phyloP scores from a whole-genome alignment of 164 flowering plant genomes.

The Vitis rupestris region DNA sequence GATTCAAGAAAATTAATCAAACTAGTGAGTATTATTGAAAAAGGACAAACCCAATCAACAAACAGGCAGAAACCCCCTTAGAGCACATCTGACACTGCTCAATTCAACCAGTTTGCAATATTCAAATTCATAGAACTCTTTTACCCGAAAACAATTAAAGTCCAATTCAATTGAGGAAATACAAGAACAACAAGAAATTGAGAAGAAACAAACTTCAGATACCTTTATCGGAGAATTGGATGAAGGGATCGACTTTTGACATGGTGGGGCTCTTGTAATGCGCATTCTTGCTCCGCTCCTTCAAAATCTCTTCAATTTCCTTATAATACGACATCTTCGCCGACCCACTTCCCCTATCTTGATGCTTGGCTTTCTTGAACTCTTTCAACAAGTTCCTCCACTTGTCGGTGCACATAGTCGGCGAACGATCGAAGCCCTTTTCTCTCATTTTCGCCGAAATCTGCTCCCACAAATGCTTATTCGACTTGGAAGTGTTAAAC shows the following conservation, averaged over 20 bases:
- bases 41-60: no score
- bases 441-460: conserved; percentile 86
- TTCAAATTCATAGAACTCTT: no score
- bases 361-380: conserved; percentile 79
- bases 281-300: conserved; percentile 57
- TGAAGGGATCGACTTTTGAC: conserved; percentile 67
- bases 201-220: conserved; percentile 1
- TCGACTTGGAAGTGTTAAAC: conserved; percentile 87
- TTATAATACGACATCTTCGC: conserved; percentile 82
- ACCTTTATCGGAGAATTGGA: conserved; percentile 89
- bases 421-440: conserved; percentile 80
- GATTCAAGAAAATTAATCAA: no score
- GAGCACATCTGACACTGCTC: no score
- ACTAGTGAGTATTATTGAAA: no score
- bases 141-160: no score
- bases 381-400: conserved; percentile 95
- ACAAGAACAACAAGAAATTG: not conserved
- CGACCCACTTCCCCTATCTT: conserved; percentile 53
- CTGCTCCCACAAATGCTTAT: conserved; percentile 92
- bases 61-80: no score
- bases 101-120: no score
- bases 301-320: conserved; percentile 80
- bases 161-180: no score
- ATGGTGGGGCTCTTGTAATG: conserved; percentile 47
- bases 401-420: conserved; percentile 95